Evolutionary conservation across 2,329 filamentous ascomycete genomes (phyloP), one percentile per base, ranked within the genome.

Genomic region (Apiospora pterosperma): DNA sequence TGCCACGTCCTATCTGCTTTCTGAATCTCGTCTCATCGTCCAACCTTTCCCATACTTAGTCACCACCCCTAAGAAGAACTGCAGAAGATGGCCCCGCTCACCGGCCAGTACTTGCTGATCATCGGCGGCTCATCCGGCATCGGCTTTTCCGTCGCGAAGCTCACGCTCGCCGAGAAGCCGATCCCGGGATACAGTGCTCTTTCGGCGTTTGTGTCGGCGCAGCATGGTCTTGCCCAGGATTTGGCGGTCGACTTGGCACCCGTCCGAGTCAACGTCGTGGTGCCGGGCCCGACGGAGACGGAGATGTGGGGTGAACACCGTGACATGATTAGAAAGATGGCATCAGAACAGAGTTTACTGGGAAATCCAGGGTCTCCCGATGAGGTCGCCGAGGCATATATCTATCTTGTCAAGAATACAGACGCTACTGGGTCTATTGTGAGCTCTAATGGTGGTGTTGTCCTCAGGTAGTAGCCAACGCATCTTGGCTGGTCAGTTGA

Each of bases 71-170:
- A n/a, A 70, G 67, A n/a, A n/a, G n/a, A n/a, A n/a, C n/a, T n/a
- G n/a, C n/a, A n/a, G n/a, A 74, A 77, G 25, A 70, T 70, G 68
- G 66, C 69, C 44, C 60, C 68, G 3, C 68, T 70, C 78, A 75
- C 55, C 8, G 63, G 61, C 31, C 68, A 70, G 5, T 65, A 38
- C 66, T 75, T 89, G 69, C 83, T 92, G 44, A 76, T 91, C 71
- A 80, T 91, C 59, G 89, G 89, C 55, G 89, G 87, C 44, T 85
- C 85, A 2, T 82, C 84, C 19, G 89, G 89, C 62, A 88, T 91
- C 44, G 89, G 88, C 36, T 86, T 82, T 67, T 81, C 78, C 63
- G 85, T 88, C 12, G 88, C 88, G 62, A 83, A 89, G 78, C 84
- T 82, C 2, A 77, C 80, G 16, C 72, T 90, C 5, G 76, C 78